Evolutionary conservation across 2,329 filamentous ascomycete genomes (phyloP).

Genomic region (Venturia effusa): DNA sequence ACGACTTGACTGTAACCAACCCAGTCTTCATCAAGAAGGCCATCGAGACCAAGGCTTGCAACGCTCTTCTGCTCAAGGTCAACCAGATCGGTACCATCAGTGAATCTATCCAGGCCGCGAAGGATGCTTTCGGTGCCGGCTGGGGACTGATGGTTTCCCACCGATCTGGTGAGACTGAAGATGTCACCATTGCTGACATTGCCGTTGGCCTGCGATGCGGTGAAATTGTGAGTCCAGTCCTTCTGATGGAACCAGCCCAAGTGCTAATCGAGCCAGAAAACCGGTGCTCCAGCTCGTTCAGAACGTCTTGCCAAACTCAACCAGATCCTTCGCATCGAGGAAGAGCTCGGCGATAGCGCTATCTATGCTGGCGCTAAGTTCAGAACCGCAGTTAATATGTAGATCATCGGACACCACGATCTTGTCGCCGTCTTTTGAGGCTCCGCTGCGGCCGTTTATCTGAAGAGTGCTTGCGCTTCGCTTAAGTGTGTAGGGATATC

Average conservation of each 20-base stretch:
- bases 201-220: slow-evolving; percentile 92
- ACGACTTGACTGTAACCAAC: slow-evolving; percentile 99
- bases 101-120: slow-evolving; percentile 38
- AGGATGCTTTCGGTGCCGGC: slow-evolving; percentile 81
- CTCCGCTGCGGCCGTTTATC: neutral
- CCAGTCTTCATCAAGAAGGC: slow-evolving; percentile 98
- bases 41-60: slow-evolving; percentile 97
- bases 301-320: slow-evolving; percentile 99
- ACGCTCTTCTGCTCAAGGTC: slow-evolving; percentile 96
- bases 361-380: slow-evolving; percentile 88
- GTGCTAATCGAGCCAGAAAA: slow-evolving; percentile 48
- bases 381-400: slow-evolving; percentile 82
- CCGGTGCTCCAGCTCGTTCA: slow-evolving; percentile 87
- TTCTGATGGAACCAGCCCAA: neutral
- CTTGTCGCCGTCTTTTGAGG: neutral
- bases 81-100: slow-evolving; percentile 99
- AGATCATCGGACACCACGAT: slow-evolving; percentile 30
- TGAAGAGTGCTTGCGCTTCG: neutral
- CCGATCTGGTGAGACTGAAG: slow-evolving; percentile 97
- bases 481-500: neutral
- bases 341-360: slow-evolving; percentile 88
- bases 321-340: slow-evolving; percentile 99
- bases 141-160: slow-evolving; percentile 99
- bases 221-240: slow-evolving; percentile 55
- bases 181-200: slow-evolving; percentile 98